Conservation (phyloP, 495 filamentous ascomycete species). For the Podospora comata region DNA sequence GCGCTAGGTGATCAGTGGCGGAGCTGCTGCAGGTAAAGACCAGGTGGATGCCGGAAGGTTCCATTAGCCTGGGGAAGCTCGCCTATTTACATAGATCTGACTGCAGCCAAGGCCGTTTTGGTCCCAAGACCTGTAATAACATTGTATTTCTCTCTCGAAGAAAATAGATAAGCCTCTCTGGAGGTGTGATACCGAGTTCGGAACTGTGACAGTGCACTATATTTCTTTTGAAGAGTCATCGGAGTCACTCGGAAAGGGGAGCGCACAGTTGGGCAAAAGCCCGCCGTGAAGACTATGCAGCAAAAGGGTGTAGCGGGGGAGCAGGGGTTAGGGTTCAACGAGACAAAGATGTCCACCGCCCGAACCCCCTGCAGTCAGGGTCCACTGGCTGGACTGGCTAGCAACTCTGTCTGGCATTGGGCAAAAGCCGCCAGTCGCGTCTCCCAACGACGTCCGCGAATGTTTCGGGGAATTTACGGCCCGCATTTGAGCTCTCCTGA, state of each 20-base stretch:
- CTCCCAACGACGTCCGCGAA: constrained; percentile 9
- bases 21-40: constrained; percentile 11
- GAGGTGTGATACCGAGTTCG: background rate
- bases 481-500: constrained; percentile 8
- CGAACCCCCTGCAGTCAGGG: constrained; percentile 1
- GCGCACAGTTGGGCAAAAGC: background rate
- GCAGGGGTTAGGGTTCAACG: constrained; percentile 7
- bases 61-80: background rate
- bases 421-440: constrained; percentile 16
- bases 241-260: background rate
- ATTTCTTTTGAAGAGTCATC: background rate
- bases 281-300: background rate
- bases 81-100: background rate
- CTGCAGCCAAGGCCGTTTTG: background rate
- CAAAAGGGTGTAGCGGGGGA: background rate
- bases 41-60: constrained; percentile 16
- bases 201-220: background rate
- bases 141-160: background rate
- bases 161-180: background rate
- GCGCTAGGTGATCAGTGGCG: constrained; percentile 13
- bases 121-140: background rate
- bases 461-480: constrained; percentile 20
- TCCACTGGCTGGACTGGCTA: constrained; percentile 5
- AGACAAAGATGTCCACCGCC: background rate
- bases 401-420: constrained; percentile 12